Percentiles rank a stretch among this genome's conserved stretches.
These are phyloP conservation scores for Tubosaeta brunneosetosa DNA, from an alignment of 768 basidiomycete species.

Conservation along the genomic window DNA sequence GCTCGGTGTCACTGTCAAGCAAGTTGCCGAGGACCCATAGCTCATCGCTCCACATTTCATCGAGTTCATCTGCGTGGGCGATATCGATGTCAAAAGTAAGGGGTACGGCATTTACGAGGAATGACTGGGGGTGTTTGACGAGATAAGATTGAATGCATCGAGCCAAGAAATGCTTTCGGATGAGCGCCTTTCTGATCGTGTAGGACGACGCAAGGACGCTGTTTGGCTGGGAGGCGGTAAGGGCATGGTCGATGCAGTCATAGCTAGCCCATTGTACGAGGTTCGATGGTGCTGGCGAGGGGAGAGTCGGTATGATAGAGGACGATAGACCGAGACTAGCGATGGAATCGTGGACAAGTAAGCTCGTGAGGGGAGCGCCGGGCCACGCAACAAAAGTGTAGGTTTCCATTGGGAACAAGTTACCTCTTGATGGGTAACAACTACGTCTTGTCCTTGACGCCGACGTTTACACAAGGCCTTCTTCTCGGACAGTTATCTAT, in stretches of 20 bases:
- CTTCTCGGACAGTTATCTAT: conserved; percentile 90
- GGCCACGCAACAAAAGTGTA: conserved; percentile 51
- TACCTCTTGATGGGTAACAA: conserved; percentile 32
- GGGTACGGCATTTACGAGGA: conserved; percentile 56
- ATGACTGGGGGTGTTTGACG: conserved; percentile 61
- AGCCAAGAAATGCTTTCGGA: conserved; percentile 90
- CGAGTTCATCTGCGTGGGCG: conserved; percentile 88
- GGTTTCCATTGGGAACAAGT: neutral
- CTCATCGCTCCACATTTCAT: conserved; percentile 91
- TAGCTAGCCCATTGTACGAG: conserved; percentile 85
- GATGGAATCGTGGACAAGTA: conserved; percentile 44
- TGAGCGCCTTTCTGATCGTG: conserved; percentile 86
- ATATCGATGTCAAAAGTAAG: conserved; percentile 82
- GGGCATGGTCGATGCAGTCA: conserved; percentile 77
- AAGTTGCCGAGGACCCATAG: conserved; percentile 76
- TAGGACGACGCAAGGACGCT: conserved; percentile 73
- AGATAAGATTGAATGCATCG: conserved; percentile 66
- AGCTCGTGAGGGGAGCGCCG: conserved; percentile 47
- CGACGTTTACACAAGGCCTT: conserved; percentile 94
- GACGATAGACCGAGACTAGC: conserved; percentile 28
- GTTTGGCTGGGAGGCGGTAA: conserved; percentile 49
- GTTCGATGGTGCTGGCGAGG: conserved; percentile 16
- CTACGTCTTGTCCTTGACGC: conserved; percentile 70
- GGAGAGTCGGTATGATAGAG: conserved; percentile 26
- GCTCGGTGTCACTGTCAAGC: conserved; percentile 39